These are phyloP conservation scores for Tillandsia fasciculata DNA, from an alignment of 176 grass and related monocot genomes.

Conservation along the genomic window DNA sequence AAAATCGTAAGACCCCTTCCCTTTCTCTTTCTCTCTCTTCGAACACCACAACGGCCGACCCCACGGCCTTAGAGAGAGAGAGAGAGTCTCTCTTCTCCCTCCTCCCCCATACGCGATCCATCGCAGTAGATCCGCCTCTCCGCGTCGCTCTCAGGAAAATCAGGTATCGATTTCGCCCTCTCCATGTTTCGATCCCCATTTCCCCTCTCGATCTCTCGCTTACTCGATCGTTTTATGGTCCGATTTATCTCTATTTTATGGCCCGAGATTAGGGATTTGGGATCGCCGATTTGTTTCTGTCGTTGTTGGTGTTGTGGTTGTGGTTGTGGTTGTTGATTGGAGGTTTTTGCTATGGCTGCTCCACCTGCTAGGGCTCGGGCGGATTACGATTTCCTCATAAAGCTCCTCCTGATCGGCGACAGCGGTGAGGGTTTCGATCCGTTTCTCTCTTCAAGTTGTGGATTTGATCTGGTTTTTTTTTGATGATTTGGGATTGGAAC, in stretches of 20 bases:
- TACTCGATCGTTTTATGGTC: too few relatives aligned
- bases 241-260: not conserved
- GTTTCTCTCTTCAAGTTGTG: not conserved
- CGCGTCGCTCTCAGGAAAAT: not conserved
- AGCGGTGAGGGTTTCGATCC: slow-evolving; percentile 13
- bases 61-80: not conserved
- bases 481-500: too few relatives aligned
- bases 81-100: too few relatives aligned
- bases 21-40: not conserved
- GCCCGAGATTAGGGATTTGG: not conserved
- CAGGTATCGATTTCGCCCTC: slow-evolving; percentile 7
- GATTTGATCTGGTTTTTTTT: not conserved
- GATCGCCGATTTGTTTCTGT: not conserved
- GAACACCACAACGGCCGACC: not conserved
- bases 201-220: not conserved
- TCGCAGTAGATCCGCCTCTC: not conserved
- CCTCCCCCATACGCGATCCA: too few relatives aligned
- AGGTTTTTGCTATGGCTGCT: slow-evolving; percentile 8
- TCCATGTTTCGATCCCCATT: slow-evolving; percentile 7
- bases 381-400: slow-evolving; percentile 25
- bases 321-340: not conserved
- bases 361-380: slow-evolving; percentile 29
- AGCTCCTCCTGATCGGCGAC: slow-evolving; percentile 23
- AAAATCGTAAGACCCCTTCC: not conserved
- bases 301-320: not conserved